Base-by-base conservation (phyloP, 1,139 yeast species). In the Nakaseomyces uthaithaninus region DNA sequence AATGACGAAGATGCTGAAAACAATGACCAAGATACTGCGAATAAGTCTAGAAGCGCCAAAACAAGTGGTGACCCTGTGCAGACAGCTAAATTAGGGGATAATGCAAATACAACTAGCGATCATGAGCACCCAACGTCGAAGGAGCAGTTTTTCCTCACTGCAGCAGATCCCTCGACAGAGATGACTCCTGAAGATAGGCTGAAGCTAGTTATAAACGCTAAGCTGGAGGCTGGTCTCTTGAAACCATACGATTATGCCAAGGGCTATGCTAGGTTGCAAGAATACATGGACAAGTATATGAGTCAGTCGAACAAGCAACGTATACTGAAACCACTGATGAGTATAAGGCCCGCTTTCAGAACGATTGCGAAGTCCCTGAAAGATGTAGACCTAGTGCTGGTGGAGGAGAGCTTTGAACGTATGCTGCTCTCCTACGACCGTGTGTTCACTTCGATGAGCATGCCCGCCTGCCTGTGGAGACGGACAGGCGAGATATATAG, bases 401-500 rank as follows among this genome's bases (percentile, higher is more conserved):
- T 91, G 8, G 98, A 91, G 55, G 97, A 91, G 60, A 81, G 84
- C 42, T 91, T 91, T 59, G 98, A 91, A 63, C 70, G 97, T 45
- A 84, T 89, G 94, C 65, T 91, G 38, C 66, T 91, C 41, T 95
- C 91, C 53, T 89, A 91, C 56, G 98, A 91, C 60, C 72, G 98
- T 36, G 96, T 91, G 2, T 91, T 91, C 62, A 87, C 97, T 0
- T 82, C 95, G 5, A 87, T 89, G 95, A 95, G 96, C 7, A 87
- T 91, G 42, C 98, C 98, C 0, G 96, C 97, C 0, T 89, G 97
- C 64, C 69, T 91, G 28, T 91, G 98, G 97, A 70, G 97, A 54
- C 79, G 98, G 52, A 89, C 98, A 0, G 98, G 98, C 2, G 97
- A 91, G 54, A 89, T 91, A 3, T 91, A 86, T 55, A 68, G 97